Base-by-base conservation (phyloP, 1,139 yeast species). In the Kurtzmaniella natalensis region DNA sequence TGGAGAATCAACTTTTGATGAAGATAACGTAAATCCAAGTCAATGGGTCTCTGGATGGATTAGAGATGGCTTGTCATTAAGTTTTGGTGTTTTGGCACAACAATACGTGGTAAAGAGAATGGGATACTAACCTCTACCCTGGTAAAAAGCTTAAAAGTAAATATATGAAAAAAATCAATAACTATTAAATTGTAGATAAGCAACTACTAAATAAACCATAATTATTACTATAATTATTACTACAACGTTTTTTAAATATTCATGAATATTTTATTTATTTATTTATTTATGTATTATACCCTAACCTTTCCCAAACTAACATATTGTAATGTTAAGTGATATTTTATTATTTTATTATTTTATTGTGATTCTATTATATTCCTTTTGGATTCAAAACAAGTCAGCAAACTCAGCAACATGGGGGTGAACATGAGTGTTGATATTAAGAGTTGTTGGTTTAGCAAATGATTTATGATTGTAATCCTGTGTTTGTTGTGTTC, bases 41-140 rank as follows among this genome's bases (percentile, higher is more conserved):
- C 95, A 86, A 44, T 92, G 98, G 98, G 94, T 92, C n/a, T 72
- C 76, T 34, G 92, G 78, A 39, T 89, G 97, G 97, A 73, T 92
- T 27, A 82, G 77, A 49, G 86, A 84, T 46, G 94, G 95, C 0
- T 66, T 92, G 37, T 78, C 79, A 21, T 70, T 88, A 44, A 71
- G 88, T 22, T 75, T 89, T 42, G 97, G 96, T 7, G 82, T 86
- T 1, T 64, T 86, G 25, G 95, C 96, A 1, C 98, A 92, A 57
- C 78, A 81, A 50, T 92, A 92, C 55, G 95, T 92, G 28, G 78
- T 89, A 34, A 81, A 78, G 56, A 75, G 98, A 57, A 92, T 92
- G 97, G 96, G 95, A 2, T 66, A 70, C 35, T 72, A 50, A 44
- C 17, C n/a, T n/a, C n/a, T n/a, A n/a, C n/a, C n/a, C n/a, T n/a